phyloP scores from a whole-genome alignment of 257 asterid species.

The Lycium barbarum region DNA sequence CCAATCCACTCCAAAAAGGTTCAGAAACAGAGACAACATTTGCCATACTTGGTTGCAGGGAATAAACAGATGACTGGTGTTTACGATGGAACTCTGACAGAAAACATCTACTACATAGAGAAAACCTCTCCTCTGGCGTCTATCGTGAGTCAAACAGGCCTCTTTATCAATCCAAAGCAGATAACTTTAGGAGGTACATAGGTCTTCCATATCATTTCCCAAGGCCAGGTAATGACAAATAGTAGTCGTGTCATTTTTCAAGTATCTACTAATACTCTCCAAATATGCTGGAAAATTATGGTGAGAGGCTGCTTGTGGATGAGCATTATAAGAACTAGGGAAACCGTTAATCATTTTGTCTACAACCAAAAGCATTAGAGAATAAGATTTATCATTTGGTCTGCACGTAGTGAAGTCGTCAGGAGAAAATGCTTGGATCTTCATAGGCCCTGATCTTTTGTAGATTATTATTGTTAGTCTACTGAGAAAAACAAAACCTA shows the following conservation, averaged over 20 bases:
- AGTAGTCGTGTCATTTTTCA: not conserved
- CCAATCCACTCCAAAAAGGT: not conserved
- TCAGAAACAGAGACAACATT: not conserved
- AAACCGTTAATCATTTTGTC: not conserved
- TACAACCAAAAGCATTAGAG: not conserved
- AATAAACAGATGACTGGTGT: not conserved
- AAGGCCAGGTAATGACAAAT: not conserved
- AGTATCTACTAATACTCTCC: not conserved
- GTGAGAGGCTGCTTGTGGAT: not conserved
- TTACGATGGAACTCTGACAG: not conserved
- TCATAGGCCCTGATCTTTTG: not conserved
- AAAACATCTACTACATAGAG: not conserved
- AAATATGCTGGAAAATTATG: not conserved
- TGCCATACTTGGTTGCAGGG: not conserved
- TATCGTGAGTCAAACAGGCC: not conserved
- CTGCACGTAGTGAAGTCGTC: constrained; percentile 4
- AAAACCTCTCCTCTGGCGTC: not conserved
- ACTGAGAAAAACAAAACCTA: not conserved
- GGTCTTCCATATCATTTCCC: not conserved
- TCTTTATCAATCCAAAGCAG: not conserved
- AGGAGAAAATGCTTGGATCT: not conserved
- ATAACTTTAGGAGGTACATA: not conserved
- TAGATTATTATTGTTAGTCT: constrained; percentile 8
- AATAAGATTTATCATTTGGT: constrained; percentile 16
- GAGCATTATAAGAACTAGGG: not conserved